These are phyloP conservation scores for Saccharomyces hybrid DNA, from an alignment of 1,139 yeast genomes.

Conservation along the genomic window DNA sequence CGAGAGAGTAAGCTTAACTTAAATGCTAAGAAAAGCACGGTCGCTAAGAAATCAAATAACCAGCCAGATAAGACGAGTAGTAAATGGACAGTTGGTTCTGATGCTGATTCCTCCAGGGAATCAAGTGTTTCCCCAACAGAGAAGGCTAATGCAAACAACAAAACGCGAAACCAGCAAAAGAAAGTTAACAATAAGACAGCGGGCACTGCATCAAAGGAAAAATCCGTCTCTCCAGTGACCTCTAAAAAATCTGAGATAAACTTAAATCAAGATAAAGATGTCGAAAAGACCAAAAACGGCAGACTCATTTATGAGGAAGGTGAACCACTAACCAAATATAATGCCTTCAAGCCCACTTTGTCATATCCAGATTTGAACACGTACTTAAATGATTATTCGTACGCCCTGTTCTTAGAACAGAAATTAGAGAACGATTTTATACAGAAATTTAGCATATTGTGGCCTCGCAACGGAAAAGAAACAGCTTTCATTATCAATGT, in stretches of 20 bases:
- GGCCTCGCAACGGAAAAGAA: conserved; percentile 45
- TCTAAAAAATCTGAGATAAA: not conserved
- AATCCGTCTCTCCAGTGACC: not conserved
- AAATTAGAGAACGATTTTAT: conserved; percentile 41
- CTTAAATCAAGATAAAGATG: not conserved
- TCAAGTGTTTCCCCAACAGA: not conserved
- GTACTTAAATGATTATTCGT: conserved; percentile 55
- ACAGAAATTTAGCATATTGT: conserved; percentile 44
- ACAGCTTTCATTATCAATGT: conserved; percentile 32
- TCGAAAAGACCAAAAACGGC: conserved; percentile 28
- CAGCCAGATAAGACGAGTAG: not conserved
- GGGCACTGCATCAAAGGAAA: not conserved
- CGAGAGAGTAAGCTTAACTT: not conserved
- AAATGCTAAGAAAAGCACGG: not conserved
- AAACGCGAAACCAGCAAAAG: not conserved
- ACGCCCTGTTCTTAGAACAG: conserved; percentile 57
- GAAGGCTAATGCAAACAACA: not conserved
- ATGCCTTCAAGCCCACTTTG: conserved; percentile 37
- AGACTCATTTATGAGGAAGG: conserved; percentile 45
- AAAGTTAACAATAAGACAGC: not conserved
- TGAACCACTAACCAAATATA: conserved; percentile 27
- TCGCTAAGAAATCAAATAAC: not conserved
- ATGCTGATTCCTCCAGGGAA: not conserved
- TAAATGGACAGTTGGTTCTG: not conserved
- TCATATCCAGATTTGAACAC: conserved; percentile 43